These are phyloP conservation scores for Cenchrus fungigraminus DNA, from an alignment of 176 grass and related monocot genomes.

Conservation along the genomic window DNA sequence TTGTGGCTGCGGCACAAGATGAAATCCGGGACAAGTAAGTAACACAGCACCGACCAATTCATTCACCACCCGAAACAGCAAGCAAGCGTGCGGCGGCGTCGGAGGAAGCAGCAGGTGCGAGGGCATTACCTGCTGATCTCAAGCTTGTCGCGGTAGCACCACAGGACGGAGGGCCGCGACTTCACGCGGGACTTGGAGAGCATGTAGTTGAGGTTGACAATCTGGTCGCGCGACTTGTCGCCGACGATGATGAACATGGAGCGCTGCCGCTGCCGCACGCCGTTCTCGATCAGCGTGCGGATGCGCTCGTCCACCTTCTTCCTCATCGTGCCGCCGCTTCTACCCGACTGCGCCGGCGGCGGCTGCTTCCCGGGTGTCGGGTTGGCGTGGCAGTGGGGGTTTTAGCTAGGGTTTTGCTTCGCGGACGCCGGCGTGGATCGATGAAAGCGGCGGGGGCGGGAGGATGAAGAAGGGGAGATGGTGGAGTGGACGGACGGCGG, in stretches of 20 bases:
- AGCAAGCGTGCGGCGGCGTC: neutral
- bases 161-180: constrained; percentile 71
- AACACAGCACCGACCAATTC: neutral
- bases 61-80: neutral
- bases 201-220: constrained; percentile 93
- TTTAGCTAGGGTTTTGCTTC: constrained; percentile 52
- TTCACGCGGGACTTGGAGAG: constrained; percentile 80
- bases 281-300: constrained; percentile 85
- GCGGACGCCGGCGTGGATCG: neutral
- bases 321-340: constrained; percentile 59
- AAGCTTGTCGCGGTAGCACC: constrained; percentile 94
- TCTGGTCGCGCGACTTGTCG: constrained; percentile 93
- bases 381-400: neutral
- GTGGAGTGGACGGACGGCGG: constrained; percentile 5
- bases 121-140: constrained; percentile 83
- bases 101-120: neutral
- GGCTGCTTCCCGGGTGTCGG: neutral
- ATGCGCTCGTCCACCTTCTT: constrained; percentile 98
- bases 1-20: constrained; percentile 55
- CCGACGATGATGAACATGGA: constrained; percentile 96
- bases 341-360: neutral
- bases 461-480: neutral
- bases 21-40: neutral
- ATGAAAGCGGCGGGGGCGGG: neutral
- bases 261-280: constrained; percentile 73